Base-by-base conservation (phyloP, 2,329 filamentous ascomycete genomes). In the Neurospora crassa region DNA sequence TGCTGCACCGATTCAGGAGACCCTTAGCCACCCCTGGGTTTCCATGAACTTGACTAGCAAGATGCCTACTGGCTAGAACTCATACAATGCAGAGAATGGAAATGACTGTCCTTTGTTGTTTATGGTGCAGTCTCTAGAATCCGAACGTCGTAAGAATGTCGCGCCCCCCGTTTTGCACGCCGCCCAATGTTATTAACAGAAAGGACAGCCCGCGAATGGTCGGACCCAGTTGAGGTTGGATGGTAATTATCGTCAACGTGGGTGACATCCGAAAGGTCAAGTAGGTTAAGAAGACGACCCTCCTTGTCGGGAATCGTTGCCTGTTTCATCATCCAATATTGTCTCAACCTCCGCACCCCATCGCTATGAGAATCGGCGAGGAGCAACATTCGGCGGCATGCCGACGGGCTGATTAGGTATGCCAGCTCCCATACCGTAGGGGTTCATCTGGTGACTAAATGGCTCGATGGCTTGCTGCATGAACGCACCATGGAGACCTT, bases 401-500 rank as follows among this genome's bases (percentile, higher is more conserved):
- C 43, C 86, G 70, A 88, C 85, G 40, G 84, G 82, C 75, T 88
- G 86, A 72, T 82, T 83, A 5, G 82, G 77, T 72, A 88, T 86
- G 0, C 84, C 81, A 4, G 82, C 84, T 8, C 81, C 84, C 86
- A 89, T 88, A 63, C 84, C 85, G 74, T 89, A 89, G 0, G 87
- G 86, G 74, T 88, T 88, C 79, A 89, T 86, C 75, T 87, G 86
- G 0, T 83, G 80, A 71, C 86, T 85, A 74, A 83, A 87, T 0
- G 85, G 82, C 72, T 88, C 86, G 76, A 87, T 85, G 16, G 84
- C 70, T 74, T 86, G 86, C 67, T 87, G 85, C 83, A 89, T 85
- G 74, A 84, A 88, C 1, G 83, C 83, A 4, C 83, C 82, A 63
- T 63, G 86, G 2, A 96, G 83, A 3, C 92, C 91, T 80, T 97